Conservation (phyloP, 805 yeast species). For the Tetrapisispora pingtungensis region DNA sequence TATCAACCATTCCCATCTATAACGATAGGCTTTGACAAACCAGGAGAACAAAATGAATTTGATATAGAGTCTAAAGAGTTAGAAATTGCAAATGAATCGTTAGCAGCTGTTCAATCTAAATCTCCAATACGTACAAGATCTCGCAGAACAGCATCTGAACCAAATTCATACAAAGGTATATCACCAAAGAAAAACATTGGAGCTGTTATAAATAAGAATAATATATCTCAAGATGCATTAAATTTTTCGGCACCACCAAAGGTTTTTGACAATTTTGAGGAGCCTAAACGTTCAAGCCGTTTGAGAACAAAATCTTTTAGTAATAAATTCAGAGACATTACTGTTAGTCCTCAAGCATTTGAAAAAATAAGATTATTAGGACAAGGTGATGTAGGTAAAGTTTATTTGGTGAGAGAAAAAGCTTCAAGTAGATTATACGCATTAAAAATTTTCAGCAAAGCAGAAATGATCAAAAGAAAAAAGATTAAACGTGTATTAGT, state of each 20-base stretch:
- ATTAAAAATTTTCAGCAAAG: conserved; percentile 81
- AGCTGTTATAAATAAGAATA: background rate
- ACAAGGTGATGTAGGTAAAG: conserved; percentile 97
- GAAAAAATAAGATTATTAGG: conserved; percentile 87
- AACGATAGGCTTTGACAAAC: conserved; percentile 16
- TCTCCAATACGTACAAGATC: conserved; percentile 27
- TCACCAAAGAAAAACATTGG: conserved; percentile 17
- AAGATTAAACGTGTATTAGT: conserved; percentile 91
- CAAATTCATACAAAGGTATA: conserved; percentile 42
- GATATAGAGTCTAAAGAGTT: background rate
- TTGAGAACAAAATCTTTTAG: conserved; percentile 45
- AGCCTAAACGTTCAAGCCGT: conserved; percentile 27
- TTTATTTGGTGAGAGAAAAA: conserved; percentile 81
- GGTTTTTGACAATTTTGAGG: conserved; percentile 1
- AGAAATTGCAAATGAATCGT: background rate
- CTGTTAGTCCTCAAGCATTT: conserved; percentile 78
- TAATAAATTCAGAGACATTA: conserved; percentile 61
- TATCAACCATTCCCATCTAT: conserved; percentile 19
- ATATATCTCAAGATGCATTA: background rate
- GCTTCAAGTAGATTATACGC: conserved; percentile 69
- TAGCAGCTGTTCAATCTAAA: background rate
- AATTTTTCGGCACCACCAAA: conserved; percentile 1
- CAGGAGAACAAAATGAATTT: background rate
- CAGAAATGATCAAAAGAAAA: conserved; percentile 91
- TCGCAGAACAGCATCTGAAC: conserved; percentile 79